These are phyloP conservation scores for Pleurotus tuber-regium DNA, from an alignment of 768 basidiomycete species.

Conservation along the genomic window DNA sequence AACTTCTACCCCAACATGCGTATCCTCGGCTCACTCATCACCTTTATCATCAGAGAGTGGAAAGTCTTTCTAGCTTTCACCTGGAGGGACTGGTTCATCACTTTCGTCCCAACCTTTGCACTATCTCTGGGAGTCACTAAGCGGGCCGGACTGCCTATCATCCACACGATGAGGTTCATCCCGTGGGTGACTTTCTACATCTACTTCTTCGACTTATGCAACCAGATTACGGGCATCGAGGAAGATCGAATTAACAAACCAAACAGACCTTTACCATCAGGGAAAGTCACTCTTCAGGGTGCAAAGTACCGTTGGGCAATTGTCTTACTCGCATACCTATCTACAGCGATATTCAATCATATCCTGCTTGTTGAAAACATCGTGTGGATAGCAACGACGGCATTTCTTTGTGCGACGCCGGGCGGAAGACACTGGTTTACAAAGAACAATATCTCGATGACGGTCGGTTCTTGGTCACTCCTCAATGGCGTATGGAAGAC, in stretches of 20 bases:
- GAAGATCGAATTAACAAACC: slow-evolving; percentile 23
- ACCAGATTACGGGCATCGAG: slow-evolving; percentile 17
- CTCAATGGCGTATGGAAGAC: no score
- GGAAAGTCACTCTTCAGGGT: slow-evolving; percentile 14
- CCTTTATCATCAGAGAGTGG: no score
- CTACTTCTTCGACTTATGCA: slow-evolving; percentile 19
- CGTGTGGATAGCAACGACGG: slow-evolving; percentile 12
- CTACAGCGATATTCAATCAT: slow-evolving; percentile 1
- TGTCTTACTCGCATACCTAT: slow-evolving; percentile 8
- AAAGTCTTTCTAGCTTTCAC: slow-evolving; percentile 12
- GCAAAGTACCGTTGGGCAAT: slow-evolving; percentile 14
- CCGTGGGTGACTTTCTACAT: slow-evolving; percentile 13
- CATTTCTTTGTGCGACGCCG: slow-evolving; percentile 11
- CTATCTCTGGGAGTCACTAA: slow-evolving; percentile 5
- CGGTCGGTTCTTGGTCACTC: no score
- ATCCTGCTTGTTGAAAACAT: slow-evolving; percentile 8
- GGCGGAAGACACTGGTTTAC: slow-evolving; percentile 16
- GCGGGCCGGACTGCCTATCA: background rate
- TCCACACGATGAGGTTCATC: background rate
- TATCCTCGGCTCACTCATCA: no score
- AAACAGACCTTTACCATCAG: slow-evolving; percentile 18
- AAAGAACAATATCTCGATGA: no score
- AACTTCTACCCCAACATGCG: no score
- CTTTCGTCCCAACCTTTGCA: slow-evolving; percentile 9
- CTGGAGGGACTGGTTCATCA: slow-evolving; percentile 12